phyloP scores from a whole-genome alignment of 1,139 yeast genomes.

The Taiozyma sp. region DNA sequence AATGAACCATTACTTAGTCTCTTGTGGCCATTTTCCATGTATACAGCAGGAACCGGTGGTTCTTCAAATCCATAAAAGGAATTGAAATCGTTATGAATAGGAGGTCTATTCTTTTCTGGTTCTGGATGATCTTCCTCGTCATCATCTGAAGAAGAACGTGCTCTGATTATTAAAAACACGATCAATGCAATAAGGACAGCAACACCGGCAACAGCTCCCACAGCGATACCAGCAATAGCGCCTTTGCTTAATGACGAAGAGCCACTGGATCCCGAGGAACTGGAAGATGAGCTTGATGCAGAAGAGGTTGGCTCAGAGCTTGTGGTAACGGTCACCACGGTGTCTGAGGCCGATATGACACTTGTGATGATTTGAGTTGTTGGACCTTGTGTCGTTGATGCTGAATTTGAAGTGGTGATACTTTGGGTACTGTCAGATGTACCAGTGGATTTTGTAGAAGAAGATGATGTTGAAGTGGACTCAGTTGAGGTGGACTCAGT shows the following conservation, averaged over 20 bases:
- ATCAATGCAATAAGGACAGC: conserved; percentile 31
- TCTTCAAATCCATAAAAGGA: conserved; percentile 5
- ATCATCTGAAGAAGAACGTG: conserved; percentile 19
- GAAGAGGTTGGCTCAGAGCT: conserved; percentile 12
- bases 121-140: conserved; percentile 22
- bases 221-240: conserved; percentile 68
- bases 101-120: conserved; percentile 8
- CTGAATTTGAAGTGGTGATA: conserved; percentile 20
- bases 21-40: conserved; percentile 26
- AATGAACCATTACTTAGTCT: conserved; percentile 66
- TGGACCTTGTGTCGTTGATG: conserved; percentile 20
- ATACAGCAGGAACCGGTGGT: conserved; percentile 19
- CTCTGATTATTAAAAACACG: conserved; percentile 38
- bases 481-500: conserved; percentile 2
- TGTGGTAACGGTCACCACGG: conserved; percentile 12
- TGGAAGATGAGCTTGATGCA: conserved; percentile 7
- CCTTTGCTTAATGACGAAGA: conserved; percentile 41
- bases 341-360: conserved; percentile 15
- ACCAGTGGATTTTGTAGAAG: conserved; percentile 5
- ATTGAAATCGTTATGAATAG: conserved; percentile 18
- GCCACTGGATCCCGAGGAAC: conserved; percentile 15
- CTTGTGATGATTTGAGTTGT: conserved; percentile 20
- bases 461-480: not conserved
- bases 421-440: not conserved
- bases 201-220: conserved; percentile 56